phyloP scores from a whole-genome alignment of 2,329 filamentous ascomycete species.

The Huntiella abstrusa region DNA sequence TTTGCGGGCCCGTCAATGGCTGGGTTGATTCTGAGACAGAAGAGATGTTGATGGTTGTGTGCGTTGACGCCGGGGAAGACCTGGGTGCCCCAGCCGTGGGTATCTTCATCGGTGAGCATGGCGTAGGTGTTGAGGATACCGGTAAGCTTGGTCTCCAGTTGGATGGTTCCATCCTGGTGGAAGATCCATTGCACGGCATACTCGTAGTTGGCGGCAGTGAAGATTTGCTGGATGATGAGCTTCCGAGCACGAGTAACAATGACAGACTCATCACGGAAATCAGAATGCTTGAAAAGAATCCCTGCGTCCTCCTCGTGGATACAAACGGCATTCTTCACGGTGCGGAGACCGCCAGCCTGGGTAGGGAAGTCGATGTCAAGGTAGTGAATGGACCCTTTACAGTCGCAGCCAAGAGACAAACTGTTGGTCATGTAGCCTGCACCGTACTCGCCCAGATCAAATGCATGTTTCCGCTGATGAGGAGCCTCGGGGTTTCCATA shows the following conservation, averaged over 20 bases:
- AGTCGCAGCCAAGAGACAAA: conserved; percentile 59
- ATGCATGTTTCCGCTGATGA: conserved; percentile 65
- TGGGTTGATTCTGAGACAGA: conserved; percentile 73
- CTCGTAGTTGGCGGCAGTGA: conserved; percentile 92
- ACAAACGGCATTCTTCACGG: conserved; percentile 86
- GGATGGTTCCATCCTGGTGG: conserved; percentile 79
- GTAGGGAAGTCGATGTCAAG: conserved; percentile 77
- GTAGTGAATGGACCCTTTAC: conserved; percentile 82
- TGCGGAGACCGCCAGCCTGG: conserved; percentile 51
- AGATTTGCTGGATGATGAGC: conserved; percentile 75
- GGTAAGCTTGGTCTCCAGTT: conserved; percentile 79
- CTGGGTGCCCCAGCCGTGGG: conserved; percentile 74
- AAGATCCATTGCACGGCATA: conserved; percentile 71
- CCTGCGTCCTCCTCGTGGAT: conserved; percentile 88
- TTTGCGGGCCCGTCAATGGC: conserved; percentile 76
- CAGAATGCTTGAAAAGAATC: conserved; percentile 84
- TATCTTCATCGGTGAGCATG: conserved; percentile 63
- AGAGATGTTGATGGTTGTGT: conserved; percentile 90
- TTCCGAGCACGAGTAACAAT: conserved; percentile 76
- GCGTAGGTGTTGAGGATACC: conserved; percentile 85
- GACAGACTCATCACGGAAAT: conserved; percentile 77
- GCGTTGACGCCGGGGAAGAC: conserved; percentile 83
- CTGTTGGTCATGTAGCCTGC: conserved; percentile 73
- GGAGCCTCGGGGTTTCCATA: conserved; percentile 68
- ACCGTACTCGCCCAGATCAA: conserved; percentile 65